Base-by-base conservation (phyloP, 78 protist species). In the Dictyostelium intermedium region DNA sequence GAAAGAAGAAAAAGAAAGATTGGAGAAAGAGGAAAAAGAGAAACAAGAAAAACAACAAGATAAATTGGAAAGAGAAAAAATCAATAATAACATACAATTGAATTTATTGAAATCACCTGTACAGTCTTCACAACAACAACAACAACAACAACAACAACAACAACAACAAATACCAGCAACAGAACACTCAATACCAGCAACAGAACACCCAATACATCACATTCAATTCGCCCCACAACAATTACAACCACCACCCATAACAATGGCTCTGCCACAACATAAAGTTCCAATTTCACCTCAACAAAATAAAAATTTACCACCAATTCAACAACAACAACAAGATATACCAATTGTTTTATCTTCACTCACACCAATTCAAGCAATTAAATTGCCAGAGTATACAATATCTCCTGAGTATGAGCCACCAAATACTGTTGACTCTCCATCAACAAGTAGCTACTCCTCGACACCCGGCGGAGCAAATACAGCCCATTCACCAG, bases 331-430 rank as follows among this genome's bases (percentile, higher is more conserved):
- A 25, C 73, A 9, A 32, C 35, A 9, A 70, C 78, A 34, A 70
- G 80, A 73, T 18, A 73, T 73, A 35, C 80, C 80, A 73, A 73
- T 73, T 73, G 80, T 34, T 27, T 18, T 73, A 73, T 35, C 80
- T 11, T 73, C 80, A 34, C 43, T 73, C 18, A 35, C 80, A 34
- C 37, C 80, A 34, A 32, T 73, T 11, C 80, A 73, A 35, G 27
- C 80, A 14, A 73, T 73, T 8, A 73, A 34, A 34, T 73, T 73
- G 18, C 80, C 80, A 34, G 80, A 73, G 80, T 73, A 73, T 34
- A 35, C 80, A 18, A 73, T 73, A 35, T 35, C 53, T 30, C 80
- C 80, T 13, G 80, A 73, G 34, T 73, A 73, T 73, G 80, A 73
- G 34, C 73, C 73, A 63, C 41, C 9, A n/a, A 73, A 30, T 14